These are phyloP conservation scores for Chloropicon primus DNA, from an alignment of 139 green algal genomes.

Conservation along the genomic window DNA sequence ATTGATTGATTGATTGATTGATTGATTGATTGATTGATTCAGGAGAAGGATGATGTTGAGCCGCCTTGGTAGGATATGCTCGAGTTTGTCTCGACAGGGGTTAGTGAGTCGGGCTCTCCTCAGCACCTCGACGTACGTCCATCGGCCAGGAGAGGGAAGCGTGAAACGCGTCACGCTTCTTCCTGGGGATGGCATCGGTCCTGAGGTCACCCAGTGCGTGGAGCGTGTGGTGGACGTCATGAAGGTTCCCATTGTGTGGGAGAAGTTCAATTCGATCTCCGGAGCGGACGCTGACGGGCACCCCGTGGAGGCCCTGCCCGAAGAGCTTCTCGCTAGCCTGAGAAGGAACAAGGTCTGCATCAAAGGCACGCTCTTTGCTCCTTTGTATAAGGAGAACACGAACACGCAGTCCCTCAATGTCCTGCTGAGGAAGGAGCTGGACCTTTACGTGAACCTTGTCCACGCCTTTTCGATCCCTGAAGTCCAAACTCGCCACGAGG, in stretches of 20 bases:
- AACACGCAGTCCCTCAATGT: slow-evolving; percentile 33
- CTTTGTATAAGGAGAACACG: not conserved
- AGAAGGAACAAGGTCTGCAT: slow-evolving; percentile 29
- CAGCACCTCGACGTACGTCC: slow-evolving; percentile 37
- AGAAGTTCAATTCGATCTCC: slow-evolving; percentile 7
- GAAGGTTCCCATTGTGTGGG: slow-evolving; percentile 20
- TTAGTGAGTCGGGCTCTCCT: too few relatives aligned
- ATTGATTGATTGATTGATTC: too few relatives aligned
- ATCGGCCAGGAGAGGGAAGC: slow-evolving; percentile 22
- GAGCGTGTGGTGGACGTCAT: slow-evolving; percentile 23
- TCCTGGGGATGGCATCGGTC: slow-evolving; percentile 43
- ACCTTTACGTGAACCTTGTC: slow-evolving; percentile 22
- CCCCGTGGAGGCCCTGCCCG: slow-evolving; percentile 24
- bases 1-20: too few relatives aligned
- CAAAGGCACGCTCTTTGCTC: slow-evolving; percentile 8
- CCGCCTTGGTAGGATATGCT: too few relatives aligned
- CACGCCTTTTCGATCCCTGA: slow-evolving; percentile 28
- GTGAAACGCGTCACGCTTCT: slow-evolving; percentile 44
- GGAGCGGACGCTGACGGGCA: slow-evolving; percentile 1
- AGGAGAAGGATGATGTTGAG: not conserved
- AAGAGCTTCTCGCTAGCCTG: slow-evolving; percentile 38
- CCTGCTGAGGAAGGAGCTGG: slow-evolving; percentile 26
- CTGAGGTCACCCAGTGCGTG: slow-evolving; percentile 7
- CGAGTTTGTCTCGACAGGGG: too few relatives aligned
- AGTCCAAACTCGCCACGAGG: slow-evolving; percentile 22